Conservation (phyloP, 208 protist species). For the Wallacemonas sp. region DNA sequence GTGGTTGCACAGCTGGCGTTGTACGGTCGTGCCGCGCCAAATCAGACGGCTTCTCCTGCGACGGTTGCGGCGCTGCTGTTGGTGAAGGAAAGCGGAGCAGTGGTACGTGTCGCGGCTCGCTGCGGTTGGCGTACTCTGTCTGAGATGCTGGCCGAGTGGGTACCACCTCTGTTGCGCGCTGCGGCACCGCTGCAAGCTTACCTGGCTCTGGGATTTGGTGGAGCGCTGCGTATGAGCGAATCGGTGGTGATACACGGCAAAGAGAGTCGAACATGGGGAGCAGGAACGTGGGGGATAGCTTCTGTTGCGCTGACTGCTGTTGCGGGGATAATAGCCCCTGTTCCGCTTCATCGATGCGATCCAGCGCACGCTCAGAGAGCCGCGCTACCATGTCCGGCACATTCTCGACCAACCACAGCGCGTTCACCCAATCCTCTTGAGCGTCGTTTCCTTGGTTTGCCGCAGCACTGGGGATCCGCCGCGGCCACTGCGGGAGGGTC, state of each 20-base stretch:
- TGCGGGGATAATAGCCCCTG: neutral
- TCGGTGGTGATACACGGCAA: slow-evolving; percentile 18
- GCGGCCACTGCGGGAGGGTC: neutral
- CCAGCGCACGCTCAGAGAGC: neutral
- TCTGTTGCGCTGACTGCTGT: too few species aligned
- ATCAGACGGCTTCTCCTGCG: too few species aligned
- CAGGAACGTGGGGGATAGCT: neutral
- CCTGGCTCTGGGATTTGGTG: neutral
- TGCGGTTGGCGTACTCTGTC: too few species aligned
- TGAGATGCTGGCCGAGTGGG: too few species aligned
- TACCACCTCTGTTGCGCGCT: too few species aligned
- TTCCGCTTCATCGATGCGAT: neutral
- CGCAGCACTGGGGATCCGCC: too few species aligned
- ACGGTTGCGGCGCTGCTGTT: too few species aligned
- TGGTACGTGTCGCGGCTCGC: too few species aligned
- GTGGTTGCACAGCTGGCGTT: too few species aligned
- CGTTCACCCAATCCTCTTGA: neutral
- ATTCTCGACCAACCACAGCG: slow-evolving; percentile 2
- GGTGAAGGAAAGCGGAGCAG: too few species aligned
- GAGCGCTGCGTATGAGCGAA: slow-evolving; percentile 15
- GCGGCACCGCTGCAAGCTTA: too few species aligned
- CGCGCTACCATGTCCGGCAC: neutral
- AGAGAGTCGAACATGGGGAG: slow-evolving; percentile 20
- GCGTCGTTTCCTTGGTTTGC: neutral
- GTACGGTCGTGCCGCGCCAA: too few species aligned